Base-by-base conservation (phyloP, 768 basidiomycete genomes). In the Auricularia cornea region DNA sequence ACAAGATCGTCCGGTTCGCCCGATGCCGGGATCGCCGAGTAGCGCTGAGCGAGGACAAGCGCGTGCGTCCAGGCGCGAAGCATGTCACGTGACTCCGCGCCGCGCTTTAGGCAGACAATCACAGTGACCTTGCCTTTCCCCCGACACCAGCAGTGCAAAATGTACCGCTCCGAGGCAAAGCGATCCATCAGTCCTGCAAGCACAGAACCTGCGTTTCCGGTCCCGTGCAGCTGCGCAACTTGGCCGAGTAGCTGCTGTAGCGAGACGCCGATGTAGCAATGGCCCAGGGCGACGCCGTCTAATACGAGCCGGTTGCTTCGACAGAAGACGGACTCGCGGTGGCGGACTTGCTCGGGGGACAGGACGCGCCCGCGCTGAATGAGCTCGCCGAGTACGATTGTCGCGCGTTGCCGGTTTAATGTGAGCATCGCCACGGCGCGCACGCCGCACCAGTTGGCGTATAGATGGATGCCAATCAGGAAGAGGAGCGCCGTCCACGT, bases 401-500 rank as follows among this genome's bases (percentile, higher is more conserved):
- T 74, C 0, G 82, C 73, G 2, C 87, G 80, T 70, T 88, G 85
- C 30, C 81, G 78, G 65, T 87, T 89, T 29, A 88, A 75, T 1
- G 84, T 76, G 31, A 82, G 81, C 35, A 89, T 73, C 10, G 78
- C 77, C 26, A 89, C 77, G 0, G 81, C 81, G 11, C 81, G 80
- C 16, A 89, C 84, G 14, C 81, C 87, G 18, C 81, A 64, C 66
- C 85, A 87, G 68, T 89, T 89, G 54, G 83, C 75, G 18, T 72
- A 61, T 8, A 89, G 76, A 67, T 89, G 88, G 0, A 80, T 75
- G 2, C 72, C 75, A 29, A 87, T 75, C 23, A 89, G 77, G 26
- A 78, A 12, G 62, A 83, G 76, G 3, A 89, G 76, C 1, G 79
- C 74, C 2, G 75, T 71, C 65, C 85, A 86, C 2, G 83, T 88